These are phyloP conservation scores for Podaxis sp. DNA, from an alignment of 768 basidiomycete genomes.

Conservation along the genomic window DNA sequence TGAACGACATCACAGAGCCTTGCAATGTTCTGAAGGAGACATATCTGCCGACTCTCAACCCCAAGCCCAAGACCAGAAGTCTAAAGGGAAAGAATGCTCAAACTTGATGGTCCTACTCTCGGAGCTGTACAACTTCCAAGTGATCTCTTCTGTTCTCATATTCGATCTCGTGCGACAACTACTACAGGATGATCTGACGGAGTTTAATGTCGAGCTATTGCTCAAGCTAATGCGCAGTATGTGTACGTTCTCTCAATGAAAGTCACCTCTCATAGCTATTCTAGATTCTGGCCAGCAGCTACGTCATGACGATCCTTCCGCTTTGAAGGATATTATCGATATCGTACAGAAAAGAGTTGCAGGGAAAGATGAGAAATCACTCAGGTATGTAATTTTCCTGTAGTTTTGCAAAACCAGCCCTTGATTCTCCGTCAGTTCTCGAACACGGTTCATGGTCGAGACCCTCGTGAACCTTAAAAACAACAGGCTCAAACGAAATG, in stretches of 20 bases:
- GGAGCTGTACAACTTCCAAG: conserved; percentile 95
- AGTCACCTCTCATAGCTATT: conserved; percentile 11
- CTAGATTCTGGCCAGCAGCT: conserved; percentile 90
- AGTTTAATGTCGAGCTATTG: conserved; percentile 82
- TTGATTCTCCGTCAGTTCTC: conserved; percentile 50
- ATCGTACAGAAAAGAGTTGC: conserved; percentile 73
- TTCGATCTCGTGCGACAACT: conserved; percentile 86
- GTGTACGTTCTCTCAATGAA: conserved; percentile 19
- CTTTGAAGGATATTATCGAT: conserved; percentile 86
- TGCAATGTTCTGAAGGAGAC: conserved; percentile 19
- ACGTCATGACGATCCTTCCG: conserved; percentile 86
- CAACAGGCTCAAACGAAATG: conserved; percentile 70
- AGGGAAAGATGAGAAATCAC: conserved; percentile 33
- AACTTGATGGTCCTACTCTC: conserved; percentile 86
- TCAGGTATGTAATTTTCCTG: conserved; percentile 41
- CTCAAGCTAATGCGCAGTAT: conserved; percentile 80
- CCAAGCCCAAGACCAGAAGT: conserved; percentile 24
- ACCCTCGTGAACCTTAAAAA: conserved; percentile 90
- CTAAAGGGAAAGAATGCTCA: conserved; percentile 77
- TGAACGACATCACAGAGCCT: conserved; percentile 45
- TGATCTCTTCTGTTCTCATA: conserved; percentile 82
- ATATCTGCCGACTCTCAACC: conserved; percentile 9
- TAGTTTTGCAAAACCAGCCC: neutral
- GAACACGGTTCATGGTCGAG: conserved; percentile 94
- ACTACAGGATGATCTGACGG: conserved; percentile 58